Evolutionary conservation across 176 grass and related monocot species (phyloP).

Genomic region (Typha latifolia): DNA sequence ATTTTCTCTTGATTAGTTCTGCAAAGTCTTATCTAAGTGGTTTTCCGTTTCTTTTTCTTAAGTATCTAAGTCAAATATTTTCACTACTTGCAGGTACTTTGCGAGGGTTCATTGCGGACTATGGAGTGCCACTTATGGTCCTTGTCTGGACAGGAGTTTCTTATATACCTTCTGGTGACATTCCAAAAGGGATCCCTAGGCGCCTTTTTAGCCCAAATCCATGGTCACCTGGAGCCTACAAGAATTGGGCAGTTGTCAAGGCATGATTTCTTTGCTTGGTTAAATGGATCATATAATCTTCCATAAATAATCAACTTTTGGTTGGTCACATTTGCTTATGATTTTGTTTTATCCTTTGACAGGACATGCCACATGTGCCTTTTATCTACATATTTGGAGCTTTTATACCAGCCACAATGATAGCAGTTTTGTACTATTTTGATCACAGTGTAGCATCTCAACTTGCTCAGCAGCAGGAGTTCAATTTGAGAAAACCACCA

Average conservation of each 20-base stretch:
- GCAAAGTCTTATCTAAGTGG: background rate
- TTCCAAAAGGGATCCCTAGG: slow-evolving; percentile 80
- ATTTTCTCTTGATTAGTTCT: too few relatives aligned
- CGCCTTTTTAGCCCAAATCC: slow-evolving; percentile 97
- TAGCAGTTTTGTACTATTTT: slow-evolving; percentile 94
- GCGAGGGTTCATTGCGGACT: slow-evolving; percentile 84
- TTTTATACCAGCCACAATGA: slow-evolving; percentile 97
- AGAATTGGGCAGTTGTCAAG: slow-evolving; percentile 93
- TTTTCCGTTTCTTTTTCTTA: background rate
- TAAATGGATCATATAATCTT: background rate
- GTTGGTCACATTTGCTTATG: too few relatives aligned
- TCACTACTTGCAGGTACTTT: slow-evolving; percentile 48
- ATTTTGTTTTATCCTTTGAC: background rate
- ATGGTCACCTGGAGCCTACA: slow-evolving; percentile 95
- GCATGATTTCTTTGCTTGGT: slow-evolving; percentile 13
- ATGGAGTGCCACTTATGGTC: slow-evolving; percentile 96
- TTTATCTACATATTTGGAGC: slow-evolving; percentile 85
- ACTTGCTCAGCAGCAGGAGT: slow-evolving; percentile 91
- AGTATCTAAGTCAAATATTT: background rate
- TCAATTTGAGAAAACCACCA: slow-evolving; percentile 88
- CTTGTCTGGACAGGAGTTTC: slow-evolving; percentile 95
- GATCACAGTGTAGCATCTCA: slow-evolving; percentile 99
- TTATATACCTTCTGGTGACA: slow-evolving; percentile 55
- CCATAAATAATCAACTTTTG: too few relatives aligned
- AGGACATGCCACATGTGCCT: slow-evolving; percentile 91